These are phyloP conservation scores for Fraxinus ornus DNA, from an alignment of 305 asterid genomes.

Conservation along the genomic window DNA sequence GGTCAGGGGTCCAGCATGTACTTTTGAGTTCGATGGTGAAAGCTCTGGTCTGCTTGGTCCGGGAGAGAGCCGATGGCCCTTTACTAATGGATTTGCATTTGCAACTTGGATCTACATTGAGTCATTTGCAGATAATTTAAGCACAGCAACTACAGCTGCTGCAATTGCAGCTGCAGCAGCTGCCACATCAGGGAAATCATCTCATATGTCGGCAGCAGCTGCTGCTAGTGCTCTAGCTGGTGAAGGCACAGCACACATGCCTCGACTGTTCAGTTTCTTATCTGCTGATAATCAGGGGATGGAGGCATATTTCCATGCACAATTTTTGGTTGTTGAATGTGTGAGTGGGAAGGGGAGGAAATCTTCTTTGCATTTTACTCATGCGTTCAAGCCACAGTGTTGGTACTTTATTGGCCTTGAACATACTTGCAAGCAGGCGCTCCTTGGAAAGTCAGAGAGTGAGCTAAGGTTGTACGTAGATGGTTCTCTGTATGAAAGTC, in stretches of 20 bases:
- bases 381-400: conserved; percentile 95
- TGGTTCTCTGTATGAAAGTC: conserved; percentile 87
- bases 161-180: conserved; percentile 99
- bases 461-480: conserved; percentile 87
- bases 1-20: conserved; percentile 83
- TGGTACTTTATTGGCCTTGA: conserved; percentile 98
- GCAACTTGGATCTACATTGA: conserved; percentile 98
- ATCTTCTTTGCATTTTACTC: conserved; percentile 92
- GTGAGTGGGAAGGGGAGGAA: conserved; percentile 98
- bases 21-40: conserved; percentile 98
- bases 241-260: conserved; percentile 99
- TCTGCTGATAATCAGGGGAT: conserved; percentile 98
- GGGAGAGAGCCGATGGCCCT: conserved; percentile 98
- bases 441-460: conserved; percentile 96
- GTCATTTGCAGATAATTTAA: conserved; percentile 94
- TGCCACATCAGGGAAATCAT: conserved; percentile 93
- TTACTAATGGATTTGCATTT: conserved; percentile 84
- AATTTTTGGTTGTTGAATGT: conserved; percentile 91
- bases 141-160: conserved; percentile 97
- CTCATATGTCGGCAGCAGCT: conserved; percentile 97
- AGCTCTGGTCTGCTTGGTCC: conserved; percentile 97
- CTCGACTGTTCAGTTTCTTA: conserved; percentile 91
- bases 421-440: conserved; percentile 85
- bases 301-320: conserved; percentile 99
- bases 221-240: conserved; percentile 99